Evolutionary conservation across 202 grass and related monocot species (phyloP).

Genomic region (Carex arenaria): DNA sequence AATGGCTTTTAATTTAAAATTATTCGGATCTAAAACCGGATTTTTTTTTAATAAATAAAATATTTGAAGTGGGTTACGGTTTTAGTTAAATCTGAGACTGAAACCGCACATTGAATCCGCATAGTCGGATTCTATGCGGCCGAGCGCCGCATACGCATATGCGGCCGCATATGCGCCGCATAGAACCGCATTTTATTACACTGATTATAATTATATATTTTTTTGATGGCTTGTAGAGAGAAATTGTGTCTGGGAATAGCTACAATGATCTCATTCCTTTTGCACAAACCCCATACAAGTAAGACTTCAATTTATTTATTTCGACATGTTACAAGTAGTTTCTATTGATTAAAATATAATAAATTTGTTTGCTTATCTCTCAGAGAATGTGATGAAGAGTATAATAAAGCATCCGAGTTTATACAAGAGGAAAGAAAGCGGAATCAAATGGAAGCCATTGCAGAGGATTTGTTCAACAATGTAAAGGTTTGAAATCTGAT

Average conservation of each 20-base stretch:
- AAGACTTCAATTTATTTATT: conserved; percentile 23
- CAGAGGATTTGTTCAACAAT: conserved; percentile 86
- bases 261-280: conserved; percentile 77
- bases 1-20: too few relatives aligned
- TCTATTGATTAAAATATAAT: neutral
- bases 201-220: neutral
- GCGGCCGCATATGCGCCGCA: too few relatives aligned
- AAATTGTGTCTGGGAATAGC: conserved; percentile 71
- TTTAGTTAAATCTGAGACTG: too few relatives aligned
- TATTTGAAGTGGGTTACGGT: too few relatives aligned
- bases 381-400: conserved; percentile 58
- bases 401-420: conserved; percentile 37
- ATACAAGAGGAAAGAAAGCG: conserved; percentile 73
- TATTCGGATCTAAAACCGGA: too few relatives aligned
- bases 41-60: too few relatives aligned
- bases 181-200: too few relatives aligned
- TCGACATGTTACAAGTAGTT: neutral
- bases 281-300: conserved; percentile 72
- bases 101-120: too few relatives aligned
- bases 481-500: conserved; percentile 48
- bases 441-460: conserved; percentile 83
- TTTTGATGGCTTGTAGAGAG: conserved; percentile 45
- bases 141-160: too few relatives aligned
- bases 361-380: conserved; percentile 19
- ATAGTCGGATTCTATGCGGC: too few relatives aligned